Base-by-base conservation (phyloP, 441 rosid genomes). In the Erodium texanum region DNA sequence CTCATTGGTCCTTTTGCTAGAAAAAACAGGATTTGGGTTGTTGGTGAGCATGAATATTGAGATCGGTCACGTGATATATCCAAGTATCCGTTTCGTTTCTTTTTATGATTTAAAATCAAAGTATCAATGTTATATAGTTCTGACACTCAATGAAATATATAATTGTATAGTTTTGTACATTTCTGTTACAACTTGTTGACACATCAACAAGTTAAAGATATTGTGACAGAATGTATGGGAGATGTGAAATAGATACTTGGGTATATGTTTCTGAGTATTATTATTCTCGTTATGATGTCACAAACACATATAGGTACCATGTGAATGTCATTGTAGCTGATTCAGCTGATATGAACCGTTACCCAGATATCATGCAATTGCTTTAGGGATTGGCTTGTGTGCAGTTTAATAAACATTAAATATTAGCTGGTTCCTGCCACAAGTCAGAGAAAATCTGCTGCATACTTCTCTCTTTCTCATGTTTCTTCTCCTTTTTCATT, bases 291-390 rank as follows among this genome's bases (percentile, higher is more conserved):
- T n/a, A n/a, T n/a, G n/a, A n/a, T n/a, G n/a, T n/a, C n/a, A n/a
- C n/a, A n/a, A n/a, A n/a, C 43, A 32, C 23, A 65, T 50, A 12
- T 14, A 45, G 34, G 9, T 11, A 8, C 10, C 68, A 41, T 67
- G 75, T 18, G 74, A 48, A 48, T 58, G 38, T 65, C 38, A 18
- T 48, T 45, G 48, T 12, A 24, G 20, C 1, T 24, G 3, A 65
- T 67, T 64, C 54, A 66, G 67, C 20, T n/a, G 58, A 50, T 50
- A 50, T n/a, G 58, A 65, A 61, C 78, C 70, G 81, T 76, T 78
- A 24, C 77, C 29, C 82, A 65, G 70, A 68, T 72, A 19, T 78
- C 68, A 20, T 78, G 80, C 76, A 80, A 38, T 34, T 54, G 66
- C 36, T 76, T 54, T 5, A 12, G 79, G 79, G 80, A 73, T 74